Conservation (phyloP, 495 filamentous ascomycete genomes). For the Evernia prunastri region DNA sequence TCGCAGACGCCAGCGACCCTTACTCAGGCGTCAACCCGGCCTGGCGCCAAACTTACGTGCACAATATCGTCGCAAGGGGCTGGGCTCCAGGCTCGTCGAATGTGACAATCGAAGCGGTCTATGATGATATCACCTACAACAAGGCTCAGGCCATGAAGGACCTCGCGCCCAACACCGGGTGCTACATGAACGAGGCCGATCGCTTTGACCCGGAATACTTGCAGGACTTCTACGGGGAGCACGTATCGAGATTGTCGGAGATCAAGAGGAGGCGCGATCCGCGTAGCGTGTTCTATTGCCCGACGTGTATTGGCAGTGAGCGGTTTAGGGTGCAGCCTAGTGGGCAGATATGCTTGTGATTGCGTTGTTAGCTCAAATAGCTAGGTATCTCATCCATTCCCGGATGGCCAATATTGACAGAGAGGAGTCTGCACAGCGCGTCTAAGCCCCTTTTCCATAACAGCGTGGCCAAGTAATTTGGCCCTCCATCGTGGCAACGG, state of each 20-base stretch:
- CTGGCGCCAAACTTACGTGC: constrained; percentile 39
- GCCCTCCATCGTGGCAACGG: not conserved
- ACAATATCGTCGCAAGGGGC: constrained; percentile 34
- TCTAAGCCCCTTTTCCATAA: not conserved
- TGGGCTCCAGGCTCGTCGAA: constrained; percentile 37
- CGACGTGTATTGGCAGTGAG: constrained; percentile 47
- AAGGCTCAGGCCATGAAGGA: constrained; percentile 41
- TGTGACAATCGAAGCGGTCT: constrained; percentile 35
- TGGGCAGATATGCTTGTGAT: constrained; percentile 20
- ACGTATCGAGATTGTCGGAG: constrained; percentile 35
- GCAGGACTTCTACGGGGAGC: constrained; percentile 44
- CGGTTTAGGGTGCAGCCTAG: constrained; percentile 30
- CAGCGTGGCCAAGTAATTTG: not conserved
- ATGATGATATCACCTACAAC: constrained; percentile 44
- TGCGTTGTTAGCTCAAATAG: not conserved
- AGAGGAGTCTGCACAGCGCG: not conserved
- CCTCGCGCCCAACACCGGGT: constrained; percentile 33
- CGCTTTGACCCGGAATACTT: constrained; percentile 38
- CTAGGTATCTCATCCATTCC: not conserved
- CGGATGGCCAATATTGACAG: not conserved
- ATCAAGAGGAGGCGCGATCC: constrained; percentile 46
- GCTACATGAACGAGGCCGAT: constrained; percentile 39
- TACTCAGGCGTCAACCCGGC: constrained; percentile 39
- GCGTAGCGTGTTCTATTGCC: constrained; percentile 36
- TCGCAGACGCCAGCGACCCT: constrained; percentile 25